These are phyloP conservation scores for Acanthamoeba culbertsoni DNA, from an alignment of 208 protist species.

Conservation along the genomic window DNA sequence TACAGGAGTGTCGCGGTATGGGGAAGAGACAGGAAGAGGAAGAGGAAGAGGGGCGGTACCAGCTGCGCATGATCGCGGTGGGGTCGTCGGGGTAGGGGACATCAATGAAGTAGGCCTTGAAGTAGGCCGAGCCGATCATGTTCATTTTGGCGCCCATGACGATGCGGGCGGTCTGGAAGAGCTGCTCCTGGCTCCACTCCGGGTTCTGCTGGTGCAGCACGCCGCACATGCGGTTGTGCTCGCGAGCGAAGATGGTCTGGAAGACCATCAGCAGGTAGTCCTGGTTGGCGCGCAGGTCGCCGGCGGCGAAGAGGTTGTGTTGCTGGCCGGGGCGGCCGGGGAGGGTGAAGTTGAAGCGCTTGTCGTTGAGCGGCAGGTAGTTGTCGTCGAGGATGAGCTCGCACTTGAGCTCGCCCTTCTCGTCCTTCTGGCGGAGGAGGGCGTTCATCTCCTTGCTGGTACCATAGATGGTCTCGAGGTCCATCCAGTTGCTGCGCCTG, in stretches of 20 bases:
- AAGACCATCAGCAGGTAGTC: neutral
- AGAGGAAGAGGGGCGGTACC: too few relatives aligned
- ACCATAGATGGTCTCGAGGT: neutral
- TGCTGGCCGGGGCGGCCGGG: neutral
- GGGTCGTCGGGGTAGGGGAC: neutral
- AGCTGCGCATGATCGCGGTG: neutral
- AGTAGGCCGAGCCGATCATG: neutral
- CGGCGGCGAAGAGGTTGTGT: neutral
- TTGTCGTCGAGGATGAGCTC: neutral
- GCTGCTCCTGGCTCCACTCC: neutral
- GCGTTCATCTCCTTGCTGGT: neutral
- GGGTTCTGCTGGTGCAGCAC: neutral
- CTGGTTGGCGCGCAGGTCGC: neutral
- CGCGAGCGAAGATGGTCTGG: neutral
- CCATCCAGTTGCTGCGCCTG: neutral
- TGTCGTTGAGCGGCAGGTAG: neutral
- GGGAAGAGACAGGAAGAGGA: too few relatives aligned
- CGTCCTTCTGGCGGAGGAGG: neutral
- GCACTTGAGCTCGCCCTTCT: neutral
- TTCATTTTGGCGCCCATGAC: neutral
- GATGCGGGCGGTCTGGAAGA: neutral
- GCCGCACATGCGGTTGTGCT: slow-evolving; percentile 22
- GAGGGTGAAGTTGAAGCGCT: neutral
- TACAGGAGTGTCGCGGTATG: too few relatives aligned
- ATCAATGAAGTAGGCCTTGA: neutral